These are phyloP conservation scores for Phialophora verrucosa DNA, from an alignment of 2,329 filamentous ascomycete genomes.

Conservation along the genomic window DNA sequence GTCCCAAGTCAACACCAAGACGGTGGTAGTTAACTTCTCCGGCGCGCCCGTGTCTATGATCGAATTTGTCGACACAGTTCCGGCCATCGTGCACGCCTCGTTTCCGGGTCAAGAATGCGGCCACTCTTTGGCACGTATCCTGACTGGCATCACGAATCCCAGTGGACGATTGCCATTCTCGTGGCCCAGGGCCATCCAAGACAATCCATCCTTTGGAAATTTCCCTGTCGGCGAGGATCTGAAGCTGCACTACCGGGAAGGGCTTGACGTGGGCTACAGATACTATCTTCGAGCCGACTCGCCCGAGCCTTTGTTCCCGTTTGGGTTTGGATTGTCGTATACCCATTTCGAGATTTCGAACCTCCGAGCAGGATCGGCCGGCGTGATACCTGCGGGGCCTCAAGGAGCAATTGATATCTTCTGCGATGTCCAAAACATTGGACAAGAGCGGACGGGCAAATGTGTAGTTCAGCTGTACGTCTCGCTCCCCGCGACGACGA, in stretches of 20 bases:
- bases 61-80: constrained; percentile 45
- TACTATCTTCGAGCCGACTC: constrained; percentile 69
- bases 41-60: constrained; percentile 68
- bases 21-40: constrained; percentile 70
- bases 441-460: constrained; percentile 2
- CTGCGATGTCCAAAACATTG: constrained; percentile 9
- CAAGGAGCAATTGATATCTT: background rate
- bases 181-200: constrained; percentile 69
- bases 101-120: constrained; percentile 84
- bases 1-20: constrained; percentile 54
- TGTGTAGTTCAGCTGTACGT: constrained; percentile 25
- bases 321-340: constrained; percentile 80
- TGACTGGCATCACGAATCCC: constrained; percentile 75
- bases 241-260: constrained; percentile 76
- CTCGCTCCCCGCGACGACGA: background rate
- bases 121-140: constrained; percentile 76
- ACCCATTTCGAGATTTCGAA: constrained; percentile 62
- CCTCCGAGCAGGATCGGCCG: background rate
- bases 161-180: constrained; percentile 74
- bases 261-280: constrained; percentile 78
- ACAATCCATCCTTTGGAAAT: constrained; percentile 77
- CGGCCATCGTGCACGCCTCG: constrained; percentile 75
- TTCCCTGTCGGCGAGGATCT: constrained; percentile 63
- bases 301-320: constrained; percentile 70
- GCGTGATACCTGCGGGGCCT: background rate